phyloP scores from a whole-genome alignment of 441 rosid species.

The Manihot esculenta region DNA sequence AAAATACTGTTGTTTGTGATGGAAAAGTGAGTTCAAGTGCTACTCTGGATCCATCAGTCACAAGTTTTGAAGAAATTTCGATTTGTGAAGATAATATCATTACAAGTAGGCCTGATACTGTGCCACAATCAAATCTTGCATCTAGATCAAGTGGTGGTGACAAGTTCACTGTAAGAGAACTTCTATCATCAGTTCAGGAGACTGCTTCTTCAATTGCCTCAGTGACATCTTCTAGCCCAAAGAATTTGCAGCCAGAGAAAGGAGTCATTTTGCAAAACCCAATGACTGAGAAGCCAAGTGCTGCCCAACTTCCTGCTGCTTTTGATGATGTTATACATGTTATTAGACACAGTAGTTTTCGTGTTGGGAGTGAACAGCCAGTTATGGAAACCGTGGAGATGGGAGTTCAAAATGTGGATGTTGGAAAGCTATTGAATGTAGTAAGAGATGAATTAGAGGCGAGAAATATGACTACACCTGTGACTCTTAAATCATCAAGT shows the following conservation, averaged over 20 bases:
- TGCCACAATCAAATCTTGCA: slow-evolving; percentile 31
- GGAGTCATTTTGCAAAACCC: slow-evolving; percentile 37
- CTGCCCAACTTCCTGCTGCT: slow-evolving; percentile 51
- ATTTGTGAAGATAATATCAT: slow-evolving; percentile 33
- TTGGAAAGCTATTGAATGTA: slow-evolving; percentile 71
- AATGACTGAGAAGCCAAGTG: slow-evolving; percentile 39
- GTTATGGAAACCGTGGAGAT: slow-evolving; percentile 76
- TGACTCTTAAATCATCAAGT: slow-evolving; percentile 36
- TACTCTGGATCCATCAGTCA: slow-evolving; percentile 23
- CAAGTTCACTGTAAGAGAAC: slow-evolving; percentile 66
- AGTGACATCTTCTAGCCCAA: slow-evolving; percentile 35
- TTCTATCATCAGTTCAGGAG: slow-evolving; percentile 46
- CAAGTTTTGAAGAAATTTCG: slow-evolving; percentile 34
- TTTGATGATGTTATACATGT: slow-evolving; percentile 87
- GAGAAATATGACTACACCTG: slow-evolving; percentile 41
- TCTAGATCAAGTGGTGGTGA: slow-evolving; percentile 52
- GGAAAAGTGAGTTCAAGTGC: slow-evolving; percentile 27
- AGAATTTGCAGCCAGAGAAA: slow-evolving; percentile 43
- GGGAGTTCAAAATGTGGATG: slow-evolving; percentile 70
- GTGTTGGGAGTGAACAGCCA: slow-evolving; percentile 83
- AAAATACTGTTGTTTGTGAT: slow-evolving; percentile 19
- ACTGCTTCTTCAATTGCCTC: slow-evolving; percentile 32
- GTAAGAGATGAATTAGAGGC: slow-evolving; percentile 68
- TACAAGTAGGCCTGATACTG: slow-evolving; percentile 37
- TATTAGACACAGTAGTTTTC: slow-evolving; percentile 78